phyloP scores from a whole-genome alignment of 805 yeast species.

The Schwanniomyces polymorphus region DNA sequence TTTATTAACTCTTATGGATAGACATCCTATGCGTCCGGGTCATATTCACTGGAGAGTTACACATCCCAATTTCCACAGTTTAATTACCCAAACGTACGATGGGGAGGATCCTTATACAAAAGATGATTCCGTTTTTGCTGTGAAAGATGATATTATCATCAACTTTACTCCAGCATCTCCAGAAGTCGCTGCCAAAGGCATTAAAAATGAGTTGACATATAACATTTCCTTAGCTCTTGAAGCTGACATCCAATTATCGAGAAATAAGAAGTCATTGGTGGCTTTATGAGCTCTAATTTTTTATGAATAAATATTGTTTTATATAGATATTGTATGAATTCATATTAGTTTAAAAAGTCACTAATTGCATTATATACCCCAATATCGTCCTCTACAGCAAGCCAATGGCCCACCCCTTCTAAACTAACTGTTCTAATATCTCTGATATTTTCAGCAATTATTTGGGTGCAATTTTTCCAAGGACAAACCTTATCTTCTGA shows the following conservation, averaged over 20 bases:
- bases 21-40: slow-evolving; percentile 39
- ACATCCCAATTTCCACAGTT: slow-evolving; percentile 24
- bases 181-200: slow-evolving; percentile 13
- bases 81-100: slow-evolving; percentile 32
- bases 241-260: slow-evolving; percentile 13
- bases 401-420: slow-evolving; percentile 11
- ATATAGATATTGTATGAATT: no score
- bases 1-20: slow-evolving; percentile 25
- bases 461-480: slow-evolving; percentile 7
- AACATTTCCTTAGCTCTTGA: slow-evolving; percentile 17
- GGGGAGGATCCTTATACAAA: slow-evolving; percentile 14
- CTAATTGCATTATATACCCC: background rate
- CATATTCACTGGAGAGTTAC: slow-evolving; percentile 16
- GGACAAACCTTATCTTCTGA: slow-evolving; percentile 10
- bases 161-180: slow-evolving; percentile 12
- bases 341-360: background rate
- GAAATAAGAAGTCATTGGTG: slow-evolving; percentile 1
- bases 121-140: slow-evolving; percentile 36
- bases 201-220: slow-evolving; percentile 16
- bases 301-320: background rate
- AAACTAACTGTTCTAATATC: background rate
- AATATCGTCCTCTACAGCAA: slow-evolving; percentile 8
- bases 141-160: slow-evolving; percentile 26
- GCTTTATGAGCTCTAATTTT: background rate
- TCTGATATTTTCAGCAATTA: slow-evolving; percentile 3